Evolutionary conservation across 1,139 yeast genomes (phyloP), one percentile per base, ranked within the genome.

Genomic region (Candida glucosophila): DNA sequence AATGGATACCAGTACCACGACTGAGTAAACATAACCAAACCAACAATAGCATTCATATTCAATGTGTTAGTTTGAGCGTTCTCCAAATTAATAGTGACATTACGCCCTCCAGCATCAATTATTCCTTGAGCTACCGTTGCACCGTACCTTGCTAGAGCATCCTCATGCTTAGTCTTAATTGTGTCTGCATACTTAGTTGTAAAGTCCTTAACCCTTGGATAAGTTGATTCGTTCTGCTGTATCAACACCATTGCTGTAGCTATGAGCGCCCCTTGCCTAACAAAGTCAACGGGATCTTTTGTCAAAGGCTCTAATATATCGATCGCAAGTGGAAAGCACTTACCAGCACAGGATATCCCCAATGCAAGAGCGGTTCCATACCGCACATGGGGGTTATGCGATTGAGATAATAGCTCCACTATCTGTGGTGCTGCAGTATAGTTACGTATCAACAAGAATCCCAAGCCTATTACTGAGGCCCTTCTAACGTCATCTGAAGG

Each of bases 1-100:
- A 88, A 67, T 36, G 99, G 98, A 74, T 79, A 92, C 98, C 98
- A 90, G 58, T 86, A 86, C 99, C 99, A 90, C 47, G 83, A 82
- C 57, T 90, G 99, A 5, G 80, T 65, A 50, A 90, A 92, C 34
- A 90, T 72, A 0, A 93, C 77, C 43, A 92, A 64, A 22, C 99
- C 98, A 32, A 88, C 94, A 41, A 92, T 78, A 0, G 96, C 92
- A 47, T 81, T 81, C 52, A 79, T 76, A 52, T 90, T 90, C 39
- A 90, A 69, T 10, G 95, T 86, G 34, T 86, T 93, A 19, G 95
- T 85, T 39, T 85, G 90, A n/a, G 77, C 47, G 49, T 90, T 83
- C 53, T 90, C 97, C 31, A 90, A 65, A 40, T 81, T 81, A 37
- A 90, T 86, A 1, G 97, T 88, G n/a, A 83, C 94, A 45, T 92